Percentiles rank a stretch among this genome's conserved stretches.
Conservation (phyloP, 2,329 filamentous ascomycete species). For the Aureobasidium sp. region DNA sequence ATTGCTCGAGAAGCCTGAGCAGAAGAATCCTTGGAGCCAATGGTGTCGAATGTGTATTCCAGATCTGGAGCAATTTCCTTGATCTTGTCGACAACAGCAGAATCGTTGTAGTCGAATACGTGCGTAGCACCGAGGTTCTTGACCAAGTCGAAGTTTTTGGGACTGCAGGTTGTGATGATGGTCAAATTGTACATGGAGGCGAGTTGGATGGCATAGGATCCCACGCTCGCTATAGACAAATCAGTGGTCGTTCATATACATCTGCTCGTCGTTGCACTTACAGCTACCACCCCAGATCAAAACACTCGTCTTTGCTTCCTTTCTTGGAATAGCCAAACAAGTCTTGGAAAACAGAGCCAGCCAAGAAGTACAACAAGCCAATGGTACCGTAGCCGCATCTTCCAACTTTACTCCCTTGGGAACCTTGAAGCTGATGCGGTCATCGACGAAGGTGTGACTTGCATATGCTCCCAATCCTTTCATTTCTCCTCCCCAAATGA, state of each 20-base stretch:
- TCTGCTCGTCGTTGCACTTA: not conserved
- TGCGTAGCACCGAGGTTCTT: slow-evolving; percentile 40
- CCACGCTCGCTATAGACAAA: not conserved
- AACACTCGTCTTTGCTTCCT: not conserved
- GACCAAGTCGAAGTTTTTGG: slow-evolving; percentile 41
- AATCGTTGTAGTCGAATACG: slow-evolving; percentile 44
- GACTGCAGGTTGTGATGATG: slow-evolving; percentile 41
- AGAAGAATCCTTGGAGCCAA: not conserved
- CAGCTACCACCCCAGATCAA: slow-evolving; percentile 5
- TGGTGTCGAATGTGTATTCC: slow-evolving; percentile 37
- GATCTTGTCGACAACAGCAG: slow-evolving; percentile 39
- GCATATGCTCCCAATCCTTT: not conserved
- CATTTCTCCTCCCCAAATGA: slow-evolving; percentile 22
- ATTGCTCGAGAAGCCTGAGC: not conserved
- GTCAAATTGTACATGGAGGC: slow-evolving; percentile 28
- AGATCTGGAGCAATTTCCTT: slow-evolving; percentile 38
- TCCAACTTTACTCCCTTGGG: not conserved
- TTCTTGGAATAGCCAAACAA: not conserved
- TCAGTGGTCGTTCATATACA: not conserved
- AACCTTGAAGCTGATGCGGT: slow-evolving; percentile 9
- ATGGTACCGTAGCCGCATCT: not conserved
- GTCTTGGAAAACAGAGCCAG: slow-evolving; percentile 7
- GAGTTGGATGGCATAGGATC: not conserved
- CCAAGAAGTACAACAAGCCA: slow-evolving; percentile 2
- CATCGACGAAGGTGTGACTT: not conserved